Base-by-base conservation (phyloP, 2,329 filamentous ascomycete genomes). In the Fusarium sp. region DNA sequence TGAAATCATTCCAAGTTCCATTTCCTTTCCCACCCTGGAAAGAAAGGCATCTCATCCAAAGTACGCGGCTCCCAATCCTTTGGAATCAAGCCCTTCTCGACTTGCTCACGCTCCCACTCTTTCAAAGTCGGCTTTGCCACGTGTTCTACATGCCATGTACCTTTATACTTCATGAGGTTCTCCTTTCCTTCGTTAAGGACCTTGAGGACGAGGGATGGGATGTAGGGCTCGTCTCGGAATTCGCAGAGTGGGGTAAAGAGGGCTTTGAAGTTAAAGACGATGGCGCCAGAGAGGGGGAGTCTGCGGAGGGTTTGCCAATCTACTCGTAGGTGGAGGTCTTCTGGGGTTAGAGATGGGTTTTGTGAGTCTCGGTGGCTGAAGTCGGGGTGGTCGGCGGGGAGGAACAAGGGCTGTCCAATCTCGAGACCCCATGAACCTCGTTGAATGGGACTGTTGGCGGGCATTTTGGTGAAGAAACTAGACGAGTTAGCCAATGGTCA, bases 231-330 rank as follows among this genome's bases (percentile, higher is more conserved):
- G 66, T 93, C 86, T 3, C 89, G 85, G 67, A 97, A 91, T 72
- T 93, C 90, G 0, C 86, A 80, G 0, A 97, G 81, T 0, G 93
- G 93, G 0, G 94, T 97, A 82, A 97, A 97, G 0, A 97, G 82
- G 0, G 93, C 94, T 80, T 96, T 97, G 88, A 96, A 97, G 81
- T 97, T 97, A 85, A 97, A 97, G 0, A 95, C 89, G 2, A 97
- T 85, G 0, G 89, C 92, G 0, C 90, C 94, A 0, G 92, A 95
- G 0, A 97, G 85, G 0, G 95, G 94, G 0, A 97, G 84, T 4
- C 95, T 90, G 2, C 95, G 90, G 5, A 97, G 84, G 0, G 95
- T 97, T 82, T 97, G 95, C 94, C 94, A 97, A 81, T 97, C 95
- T 2, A 97, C 94, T 6, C 95, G 89, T 2, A 97, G 85, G 70